Evolutionary conservation across 176 grass and related monocot genomes (phyloP), one percentile per base, ranked within the genome.

Genomic region (Bolboschoenus planiculmis): DNA sequence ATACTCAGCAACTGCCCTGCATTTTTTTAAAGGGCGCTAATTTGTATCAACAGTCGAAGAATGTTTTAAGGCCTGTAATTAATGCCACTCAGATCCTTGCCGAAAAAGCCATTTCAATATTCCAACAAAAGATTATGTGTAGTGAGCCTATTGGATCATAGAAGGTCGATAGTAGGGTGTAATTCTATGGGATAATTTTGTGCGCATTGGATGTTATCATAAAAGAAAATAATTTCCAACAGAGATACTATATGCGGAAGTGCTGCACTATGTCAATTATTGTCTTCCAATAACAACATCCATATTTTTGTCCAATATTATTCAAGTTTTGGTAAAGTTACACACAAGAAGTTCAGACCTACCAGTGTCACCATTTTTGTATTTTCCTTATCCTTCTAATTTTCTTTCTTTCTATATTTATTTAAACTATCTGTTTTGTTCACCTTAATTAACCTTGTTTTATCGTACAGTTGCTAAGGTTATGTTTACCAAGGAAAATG

Each of bases 1-100:
- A 82, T 92, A 89, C 6, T 90, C 87, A 6, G 92, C 92, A 78
- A 97, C 36, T 58, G 92, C 85, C 29, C 94, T 97, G 29, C 4
- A 1, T 16, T 84, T 84, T 66, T 68, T 37, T 33, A 9, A 56
- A 5, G 60, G 31, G 1, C 10, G 20, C 9, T 29, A 35, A 7
- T 11, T 71, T 31, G 4, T 68, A 68, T 68, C 16, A 68, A 39
- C 35, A 40, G 18, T 68, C 14, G 0, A 39, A 68, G 18, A 63
- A 56, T 56, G 16, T 56, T 56, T 20, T 56, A 59, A 4, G 18
- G 39, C 0, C 10, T n/a, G n/a, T n/a, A n/a, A n/a, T n/a, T n/a
- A n/a, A n/a, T n/a, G n/a, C n/a, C n/a, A n/a, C n/a, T n/a, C n/a
- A n/a, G n/a, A n/a, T n/a, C n/a, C n/a, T n/a, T n/a, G n/a, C n/a